These are phyloP conservation scores for Ramularia endophylla DNA, from an alignment of 2,329 filamentous ascomycete species.

Conservation along the genomic window DNA sequence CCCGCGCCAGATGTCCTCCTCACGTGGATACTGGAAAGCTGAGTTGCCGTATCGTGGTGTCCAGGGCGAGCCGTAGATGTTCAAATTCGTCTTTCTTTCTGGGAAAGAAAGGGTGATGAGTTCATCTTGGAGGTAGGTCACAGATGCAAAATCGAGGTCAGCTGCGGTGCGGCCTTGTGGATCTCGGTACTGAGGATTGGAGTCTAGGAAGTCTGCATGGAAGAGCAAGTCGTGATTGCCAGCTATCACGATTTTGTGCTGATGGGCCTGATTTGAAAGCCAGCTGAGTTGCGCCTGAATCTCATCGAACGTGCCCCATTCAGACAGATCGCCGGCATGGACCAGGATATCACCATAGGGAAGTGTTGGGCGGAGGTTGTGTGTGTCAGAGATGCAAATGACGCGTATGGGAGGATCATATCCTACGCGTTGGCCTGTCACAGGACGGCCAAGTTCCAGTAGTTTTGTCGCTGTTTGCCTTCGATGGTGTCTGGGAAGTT, in stretches of 20 bases:
- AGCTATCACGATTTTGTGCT: slow-evolving; percentile 21
- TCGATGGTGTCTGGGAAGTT: no score
- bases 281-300: slow-evolving; percentile 17
- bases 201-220: slow-evolving; percentile 3
- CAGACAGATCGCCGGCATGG: slow-evolving; percentile 22
- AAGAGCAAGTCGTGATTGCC: slow-evolving; percentile 22
- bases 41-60: slow-evolving; percentile 54
- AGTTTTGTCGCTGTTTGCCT: background rate
- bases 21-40: slow-evolving; percentile 38
- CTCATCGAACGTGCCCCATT: slow-evolving; percentile 14
- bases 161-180: background rate
- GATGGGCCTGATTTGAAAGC: slow-evolving; percentile 16
- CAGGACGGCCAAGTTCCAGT: background rate
- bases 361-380: slow-evolving; percentile 13
- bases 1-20: slow-evolving; percentile 21
- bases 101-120: slow-evolving; percentile 41
- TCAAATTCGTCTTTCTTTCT: slow-evolving; percentile 48
- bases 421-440: background rate
- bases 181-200: background rate
- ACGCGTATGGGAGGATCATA: slow-evolving; percentile 4
- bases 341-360: slow-evolving; percentile 20
- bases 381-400: slow-evolving; percentile 26
- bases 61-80: slow-evolving; percentile 71
- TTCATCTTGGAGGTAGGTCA: slow-evolving; percentile 32
- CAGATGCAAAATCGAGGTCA: slow-evolving; percentile 29